A percentile compares a stretch with the other conserved stretches of the same genome.
These are phyloP conservation scores for Xylariaceae sp. DNA, from an alignment of 2,329 filamentous ascomycete genomes.

Conservation along the genomic window DNA sequence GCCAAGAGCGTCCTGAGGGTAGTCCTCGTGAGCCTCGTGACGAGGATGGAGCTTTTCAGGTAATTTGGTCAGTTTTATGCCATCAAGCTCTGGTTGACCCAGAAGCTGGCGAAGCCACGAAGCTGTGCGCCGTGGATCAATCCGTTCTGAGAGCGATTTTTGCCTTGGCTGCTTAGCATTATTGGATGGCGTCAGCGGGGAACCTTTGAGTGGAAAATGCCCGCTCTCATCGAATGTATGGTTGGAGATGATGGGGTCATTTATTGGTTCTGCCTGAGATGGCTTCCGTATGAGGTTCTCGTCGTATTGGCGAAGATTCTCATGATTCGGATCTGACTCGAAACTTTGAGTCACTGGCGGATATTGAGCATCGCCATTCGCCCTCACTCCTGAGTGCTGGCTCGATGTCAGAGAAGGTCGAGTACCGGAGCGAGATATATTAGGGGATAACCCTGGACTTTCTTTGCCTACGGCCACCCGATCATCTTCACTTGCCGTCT, in stretches of 20 bases:
- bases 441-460: constrained; percentile 3
- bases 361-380: background rate
- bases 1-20: constrained; percentile 5
- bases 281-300: background rate
- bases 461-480: too few relatives aligned
- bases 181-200: background rate
- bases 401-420: constrained; percentile 8
- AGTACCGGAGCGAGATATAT: constrained; percentile 5
- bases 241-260: too few relatives aligned
- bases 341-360: background rate
- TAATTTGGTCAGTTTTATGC: constrained; percentile 19
- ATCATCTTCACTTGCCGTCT: background rate
- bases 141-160: constrained; percentile 7
- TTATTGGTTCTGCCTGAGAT: too few relatives aligned
- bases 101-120: constrained; percentile 26
- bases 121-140: constrained; percentile 17
- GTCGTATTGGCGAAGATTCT: constrained; percentile 11
- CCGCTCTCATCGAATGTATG: background rate
- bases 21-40: constrained; percentile 15
- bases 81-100: constrained; percentile 11
- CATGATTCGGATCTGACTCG: constrained; percentile 10
- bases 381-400: constrained; percentile 3
- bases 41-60: constrained; percentile 21
- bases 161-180: constrained; percentile 2
- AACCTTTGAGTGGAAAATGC: constrained; percentile 8